Percentiles rank a stretch among this genome's conserved stretches.
phyloP scores from a whole-genome alignment of 1,284 basidiomycete genomes.

The Ustilago shanxiensis region DNA sequence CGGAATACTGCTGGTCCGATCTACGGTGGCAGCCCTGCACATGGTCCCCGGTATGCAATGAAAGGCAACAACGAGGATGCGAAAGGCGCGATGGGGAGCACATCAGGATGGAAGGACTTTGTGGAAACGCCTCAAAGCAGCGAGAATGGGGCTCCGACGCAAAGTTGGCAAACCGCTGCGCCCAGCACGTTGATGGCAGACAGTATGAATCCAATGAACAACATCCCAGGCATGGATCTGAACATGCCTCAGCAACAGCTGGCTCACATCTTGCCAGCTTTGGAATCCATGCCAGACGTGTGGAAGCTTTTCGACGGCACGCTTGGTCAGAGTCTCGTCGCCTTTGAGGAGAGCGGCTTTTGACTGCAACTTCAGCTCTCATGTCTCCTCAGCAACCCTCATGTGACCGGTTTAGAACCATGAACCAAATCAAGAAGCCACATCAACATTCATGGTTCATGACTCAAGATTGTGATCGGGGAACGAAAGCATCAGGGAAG shows the following conservation, averaged over 20 bases:
- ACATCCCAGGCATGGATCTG: conserved; percentile 38
- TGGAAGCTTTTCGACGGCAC: conserved; percentile 58
- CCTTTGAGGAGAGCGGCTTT: conserved; percentile 48
- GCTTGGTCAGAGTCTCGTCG: conserved; percentile 48
- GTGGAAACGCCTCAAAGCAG: conserved; percentile 13
- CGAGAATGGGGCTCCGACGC: conserved; percentile 12
- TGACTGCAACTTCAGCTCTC: conserved; percentile 7
- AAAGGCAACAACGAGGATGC: conserved; percentile 6
- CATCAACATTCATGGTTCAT: not conserved
- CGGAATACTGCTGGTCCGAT: not conserved
- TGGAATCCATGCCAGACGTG: conserved; percentile 57
- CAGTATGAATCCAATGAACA: conserved; percentile 14
- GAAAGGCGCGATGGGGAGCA: conserved; percentile 7
- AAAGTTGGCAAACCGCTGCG: conserved; percentile 9
- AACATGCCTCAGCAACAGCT: conserved; percentile 52
- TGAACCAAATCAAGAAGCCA: too few species aligned
- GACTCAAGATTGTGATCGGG: too few species aligned
- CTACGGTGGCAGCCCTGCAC: conserved; percentile 7
- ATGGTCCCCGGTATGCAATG: not conserved
- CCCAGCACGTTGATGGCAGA: conserved; percentile 13
- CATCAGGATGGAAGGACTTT: conserved; percentile 7
- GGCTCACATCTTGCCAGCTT: conserved; percentile 42
- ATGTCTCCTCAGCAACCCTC: not conserved
- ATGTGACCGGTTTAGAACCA: too few species aligned
- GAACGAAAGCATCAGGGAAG: not conserved